These are phyloP conservation scores for Macaranga tanarius DNA, from an alignment of 441 rosid species.

Conservation along the genomic window DNA sequence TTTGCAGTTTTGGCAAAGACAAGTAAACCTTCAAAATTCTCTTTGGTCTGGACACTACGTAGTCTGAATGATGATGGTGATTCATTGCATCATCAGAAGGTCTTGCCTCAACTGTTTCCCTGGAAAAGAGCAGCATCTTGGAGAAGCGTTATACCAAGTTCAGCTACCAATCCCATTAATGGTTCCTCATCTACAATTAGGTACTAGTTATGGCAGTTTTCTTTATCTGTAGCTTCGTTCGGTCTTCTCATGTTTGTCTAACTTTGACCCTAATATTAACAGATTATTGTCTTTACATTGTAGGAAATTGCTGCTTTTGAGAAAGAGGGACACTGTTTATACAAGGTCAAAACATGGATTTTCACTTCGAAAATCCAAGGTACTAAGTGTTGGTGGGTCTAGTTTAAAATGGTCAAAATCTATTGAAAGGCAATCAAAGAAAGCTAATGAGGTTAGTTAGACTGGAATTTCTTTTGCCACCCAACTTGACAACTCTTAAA, in stretches of 20 bases:
- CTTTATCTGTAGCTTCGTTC: constrained; percentile 29
- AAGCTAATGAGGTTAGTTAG: constrained; percentile 85
- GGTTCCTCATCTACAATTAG: constrained; percentile 60
- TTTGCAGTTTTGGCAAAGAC: constrained; percentile 49
- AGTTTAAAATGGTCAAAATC: constrained; percentile 98
- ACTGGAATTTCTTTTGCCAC: constrained; percentile 3
- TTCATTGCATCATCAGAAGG: constrained; percentile 39
- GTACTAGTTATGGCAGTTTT: constrained; percentile 34
- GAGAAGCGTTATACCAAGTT: constrained; percentile 52
- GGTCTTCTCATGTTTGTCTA: constrained; percentile 22
- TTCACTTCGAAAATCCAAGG: constrained; percentile 89
- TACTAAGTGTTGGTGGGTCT: constrained; percentile 81
- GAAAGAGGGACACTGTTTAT: constrained; percentile 81
- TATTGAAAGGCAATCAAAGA: constrained; percentile 74
- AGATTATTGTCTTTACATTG: constrained; percentile 37
- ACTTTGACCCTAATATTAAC: constrained; percentile 23
- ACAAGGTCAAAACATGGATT: constrained; percentile 82
- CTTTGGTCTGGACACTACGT: constrained; percentile 76
- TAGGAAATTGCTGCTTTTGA: constrained; percentile 58
- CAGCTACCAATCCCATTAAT: constrained; percentile 37
- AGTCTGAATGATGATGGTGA: constrained; percentile 35
- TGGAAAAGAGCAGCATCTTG: constrained; percentile 81
- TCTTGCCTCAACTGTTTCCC: constrained; percentile 76
- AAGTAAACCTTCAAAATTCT: constrained; percentile 54
- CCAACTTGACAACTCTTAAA: constrained; percentile 5